Conservation (phyloP, 305 asterid species). For the Fraxinus paxiana region DNA sequence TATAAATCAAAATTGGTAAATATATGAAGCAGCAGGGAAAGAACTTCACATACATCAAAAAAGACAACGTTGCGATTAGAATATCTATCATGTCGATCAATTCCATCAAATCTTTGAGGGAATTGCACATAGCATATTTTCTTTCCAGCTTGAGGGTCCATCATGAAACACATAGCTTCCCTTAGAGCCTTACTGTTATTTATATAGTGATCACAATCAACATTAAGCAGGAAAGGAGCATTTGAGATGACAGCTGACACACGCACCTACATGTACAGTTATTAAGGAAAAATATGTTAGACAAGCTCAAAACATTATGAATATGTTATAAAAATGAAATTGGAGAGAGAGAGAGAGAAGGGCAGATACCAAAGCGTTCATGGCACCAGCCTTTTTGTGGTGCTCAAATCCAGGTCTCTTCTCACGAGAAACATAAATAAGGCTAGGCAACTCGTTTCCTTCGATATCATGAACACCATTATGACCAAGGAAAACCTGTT, state of each 20-base stretch:
- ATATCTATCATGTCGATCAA: conserved; percentile 89
- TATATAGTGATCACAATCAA: conserved; percentile 97
- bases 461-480: conserved; percentile 82
- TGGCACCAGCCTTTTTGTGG: conserved; percentile 97
- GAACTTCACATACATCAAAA: conserved; percentile 63
- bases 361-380: conserved; percentile 79
- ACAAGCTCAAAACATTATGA: neutral
- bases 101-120: conserved; percentile 96
- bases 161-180: conserved; percentile 98
- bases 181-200: conserved; percentile 92
- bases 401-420: conserved; percentile 94
- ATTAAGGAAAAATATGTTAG: neutral
- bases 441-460: conserved; percentile 89
- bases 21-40: neutral
- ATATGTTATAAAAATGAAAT: neutral
- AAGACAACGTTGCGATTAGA: conserved; percentile 94
- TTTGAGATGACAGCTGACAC: conserved; percentile 93
- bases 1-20: neutral
- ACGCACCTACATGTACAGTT: conserved; percentile 48
- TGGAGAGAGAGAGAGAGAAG: neutral
- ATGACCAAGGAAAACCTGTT: conserved; percentile 85
- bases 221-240: conserved; percentile 88
- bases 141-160: conserved; percentile 95
- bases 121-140: conserved; percentile 94
- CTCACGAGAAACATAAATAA: conserved; percentile 93